These are phyloP conservation scores for Ploettnerulaceae sp. DNA, from an alignment of 2,329 filamentous ascomycete species.

Conservation along the genomic window DNA sequence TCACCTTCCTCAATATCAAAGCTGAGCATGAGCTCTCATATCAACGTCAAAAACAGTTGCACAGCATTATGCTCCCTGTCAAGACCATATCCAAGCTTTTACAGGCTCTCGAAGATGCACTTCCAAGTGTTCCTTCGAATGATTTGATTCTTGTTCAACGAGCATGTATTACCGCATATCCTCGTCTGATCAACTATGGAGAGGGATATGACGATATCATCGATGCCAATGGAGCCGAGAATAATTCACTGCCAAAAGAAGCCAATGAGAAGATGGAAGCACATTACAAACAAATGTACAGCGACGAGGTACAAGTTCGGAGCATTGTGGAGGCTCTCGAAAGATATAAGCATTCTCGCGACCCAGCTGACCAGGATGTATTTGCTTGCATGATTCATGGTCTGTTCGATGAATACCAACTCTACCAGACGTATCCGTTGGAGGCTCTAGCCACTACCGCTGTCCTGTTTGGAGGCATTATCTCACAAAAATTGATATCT, in stretches of 20 bases:
- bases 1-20: conserved; percentile 81
- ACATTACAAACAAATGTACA: conserved; percentile 97
- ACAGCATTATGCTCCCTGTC: conserved; percentile 72
- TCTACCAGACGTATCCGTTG: conserved; percentile 93
- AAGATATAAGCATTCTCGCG: conserved; percentile 80
- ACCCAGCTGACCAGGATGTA: conserved; percentile 82
- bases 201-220: conserved; percentile 90
- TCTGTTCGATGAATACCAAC: conserved; percentile 92
- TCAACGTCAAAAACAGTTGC: conserved; percentile 62
- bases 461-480: conserved; percentile 93
- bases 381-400: conserved; percentile 99
- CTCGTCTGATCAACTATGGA: conserved; percentile 91
- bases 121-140: conserved; percentile 53
- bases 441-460: conserved; percentile 93
- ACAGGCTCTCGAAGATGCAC: conserved; percentile 69
- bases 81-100: conserved; percentile 80
- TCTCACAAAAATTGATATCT: conserved; percentile 87
- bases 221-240: conserved; percentile 72
- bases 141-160: conserved; percentile 79
- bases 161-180: conserved; percentile 86
- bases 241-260: conserved; percentile 73
- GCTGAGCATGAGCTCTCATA: conserved; percentile 72
- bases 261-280: conserved; percentile 94
- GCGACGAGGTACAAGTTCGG: conserved; percentile 79
- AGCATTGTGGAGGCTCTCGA: conserved; percentile 81